phyloP scores from a whole-genome alignment of 2,329 filamentous ascomycete species.

The Cytospora schulzeri region DNA sequence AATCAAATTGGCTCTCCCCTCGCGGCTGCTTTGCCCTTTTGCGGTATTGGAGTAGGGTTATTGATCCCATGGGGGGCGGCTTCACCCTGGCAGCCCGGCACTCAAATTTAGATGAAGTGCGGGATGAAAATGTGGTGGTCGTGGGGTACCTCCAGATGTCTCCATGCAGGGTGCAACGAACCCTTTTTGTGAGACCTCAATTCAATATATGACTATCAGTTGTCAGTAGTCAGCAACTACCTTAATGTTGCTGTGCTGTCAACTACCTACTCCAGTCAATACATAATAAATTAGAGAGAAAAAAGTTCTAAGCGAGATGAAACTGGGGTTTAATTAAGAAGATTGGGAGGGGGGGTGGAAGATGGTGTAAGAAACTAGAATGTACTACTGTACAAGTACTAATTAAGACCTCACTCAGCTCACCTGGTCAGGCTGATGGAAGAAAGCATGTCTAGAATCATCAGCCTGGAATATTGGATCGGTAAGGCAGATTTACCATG shows the following conservation, averaged over 20 bases:
- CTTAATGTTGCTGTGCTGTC: not conserved
- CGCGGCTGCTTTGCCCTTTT: not conserved
- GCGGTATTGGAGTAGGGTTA: not conserved
- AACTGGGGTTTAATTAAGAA: conserved; percentile 3
- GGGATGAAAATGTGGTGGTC: not conserved
- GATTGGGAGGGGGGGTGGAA: not conserved
- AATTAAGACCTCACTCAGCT: not conserved
- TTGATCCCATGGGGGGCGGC: conserved; percentile 1
- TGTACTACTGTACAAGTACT: not conserved
- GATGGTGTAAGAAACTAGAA: no score
- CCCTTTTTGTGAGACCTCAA: no score
- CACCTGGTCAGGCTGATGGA: not conserved
- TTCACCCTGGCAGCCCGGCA: conserved; percentile 1
- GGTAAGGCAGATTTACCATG: no score
- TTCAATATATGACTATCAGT: not conserved
- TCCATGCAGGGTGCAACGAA: not conserved
- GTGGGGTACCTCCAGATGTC: not conserved
- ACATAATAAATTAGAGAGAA: no score
- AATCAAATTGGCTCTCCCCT: not conserved
- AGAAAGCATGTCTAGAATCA: not conserved
- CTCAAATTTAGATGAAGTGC: not conserved
- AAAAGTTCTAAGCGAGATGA: conserved; percentile 14
- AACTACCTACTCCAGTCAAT: no score
- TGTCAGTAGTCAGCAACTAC: not conserved
- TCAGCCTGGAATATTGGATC: no score